A percentile compares a stretch with the other conserved stretches of the same genome.
phyloP scores from a whole-genome alignment of 345 rosid species.

The Eucalyptus coolabah region DNA sequence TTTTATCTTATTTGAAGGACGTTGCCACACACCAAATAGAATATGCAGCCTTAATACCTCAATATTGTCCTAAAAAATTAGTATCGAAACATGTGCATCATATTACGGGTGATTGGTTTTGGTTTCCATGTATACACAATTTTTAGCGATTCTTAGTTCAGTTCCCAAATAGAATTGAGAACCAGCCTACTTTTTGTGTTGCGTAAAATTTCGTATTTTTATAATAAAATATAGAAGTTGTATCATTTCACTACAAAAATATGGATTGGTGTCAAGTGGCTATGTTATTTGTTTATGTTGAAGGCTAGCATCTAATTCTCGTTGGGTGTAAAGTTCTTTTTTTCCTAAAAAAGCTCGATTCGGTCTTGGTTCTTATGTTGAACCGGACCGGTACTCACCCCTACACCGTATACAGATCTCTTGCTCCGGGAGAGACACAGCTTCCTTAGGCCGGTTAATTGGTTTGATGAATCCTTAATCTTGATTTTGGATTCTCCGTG shows the following conservation, averaged over 20 bases:
- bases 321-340: background rate
- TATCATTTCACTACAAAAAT: background rate
- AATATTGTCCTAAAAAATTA: background rate
- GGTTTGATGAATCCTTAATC: background rate
- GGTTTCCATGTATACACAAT: background rate
- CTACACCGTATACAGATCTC: background rate
- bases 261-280: background rate
- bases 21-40: background rate
- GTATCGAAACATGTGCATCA: background rate
- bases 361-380: background rate
- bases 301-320: background rate
- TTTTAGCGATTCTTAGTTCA: rapidly evolving
- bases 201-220: too few species aligned
- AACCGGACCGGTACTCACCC: background rate
- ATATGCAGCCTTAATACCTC: background rate
- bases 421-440: background rate
- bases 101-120: background rate
- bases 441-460: background rate
- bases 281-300: background rate
- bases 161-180: background rate
- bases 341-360: background rate
- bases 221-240: too few species aligned
- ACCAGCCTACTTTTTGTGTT: background rate
- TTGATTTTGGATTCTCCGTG: background rate
- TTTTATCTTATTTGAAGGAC: background rate